A percentile compares a stretch with the other conserved stretches of the same genome.
phyloP scores from a whole-genome alignment of 805 yeast genomes.

The Lipomyces yamanashiensis region DNA sequence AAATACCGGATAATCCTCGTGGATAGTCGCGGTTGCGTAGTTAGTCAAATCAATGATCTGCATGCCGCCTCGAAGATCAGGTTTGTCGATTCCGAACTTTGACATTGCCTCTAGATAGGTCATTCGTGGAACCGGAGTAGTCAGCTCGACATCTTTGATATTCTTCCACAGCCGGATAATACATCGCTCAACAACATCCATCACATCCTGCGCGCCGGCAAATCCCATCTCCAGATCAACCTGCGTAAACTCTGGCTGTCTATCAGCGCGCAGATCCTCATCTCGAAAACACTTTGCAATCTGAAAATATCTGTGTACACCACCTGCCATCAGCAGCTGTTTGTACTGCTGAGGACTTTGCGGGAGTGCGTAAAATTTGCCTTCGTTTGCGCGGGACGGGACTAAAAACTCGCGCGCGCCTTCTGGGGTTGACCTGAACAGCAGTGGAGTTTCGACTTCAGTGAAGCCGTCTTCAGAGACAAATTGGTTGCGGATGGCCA shows the following conservation, averaged over 20 bases:
- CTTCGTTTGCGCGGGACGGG: conserved; percentile 69
- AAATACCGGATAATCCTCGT: conserved; percentile 63
- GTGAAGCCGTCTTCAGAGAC: conserved; percentile 55
- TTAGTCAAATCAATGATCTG: conserved; percentile 54
- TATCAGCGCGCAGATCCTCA: conserved; percentile 90
- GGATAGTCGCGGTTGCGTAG: conserved; percentile 47
- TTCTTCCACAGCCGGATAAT: conserved; percentile 61
- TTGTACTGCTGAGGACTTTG: conserved; percentile 98
- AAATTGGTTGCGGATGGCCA: conserved; percentile 51
- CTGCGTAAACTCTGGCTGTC: conserved; percentile 98
- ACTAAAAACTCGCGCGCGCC: conserved; percentile 96
- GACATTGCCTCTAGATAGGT: conserved; percentile 71
- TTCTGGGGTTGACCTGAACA: conserved; percentile 96
- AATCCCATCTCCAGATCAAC: conserved; percentile 94
- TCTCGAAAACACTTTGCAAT: conserved; percentile 94
- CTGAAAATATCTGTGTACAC: conserved; percentile 83
- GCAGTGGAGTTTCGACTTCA: conserved; percentile 89
- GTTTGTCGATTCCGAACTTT: conserved; percentile 89
- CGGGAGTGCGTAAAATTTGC: conserved; percentile 82
- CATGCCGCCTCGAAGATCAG: conserved; percentile 66
- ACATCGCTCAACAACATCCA: conserved; percentile 61
- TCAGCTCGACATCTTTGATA: conserved; percentile 44
- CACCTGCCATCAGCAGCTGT: conserved; percentile 92
- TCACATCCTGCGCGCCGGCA: conserved; percentile 70
- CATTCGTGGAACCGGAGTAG: conserved; percentile 51